Conservation (phyloP, 1,139 yeast species). For the Suhomyces terraborum region DNA sequence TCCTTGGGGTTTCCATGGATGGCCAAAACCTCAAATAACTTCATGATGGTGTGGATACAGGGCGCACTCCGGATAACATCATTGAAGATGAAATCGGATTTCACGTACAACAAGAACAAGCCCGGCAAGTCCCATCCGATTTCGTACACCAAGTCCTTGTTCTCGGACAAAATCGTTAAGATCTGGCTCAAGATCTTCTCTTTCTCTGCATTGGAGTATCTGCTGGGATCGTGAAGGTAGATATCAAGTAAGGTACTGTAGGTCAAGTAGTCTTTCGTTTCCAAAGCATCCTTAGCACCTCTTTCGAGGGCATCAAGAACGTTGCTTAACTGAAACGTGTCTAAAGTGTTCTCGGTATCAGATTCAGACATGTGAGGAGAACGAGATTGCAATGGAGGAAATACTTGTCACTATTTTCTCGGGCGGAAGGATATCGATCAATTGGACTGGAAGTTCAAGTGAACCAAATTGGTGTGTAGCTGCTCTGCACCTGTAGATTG, state of each 20-base stretch:
- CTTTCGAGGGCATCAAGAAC: slow-evolving; percentile 31
- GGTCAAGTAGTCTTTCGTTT: slow-evolving; percentile 62
- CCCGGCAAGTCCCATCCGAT: slow-evolving; percentile 90
- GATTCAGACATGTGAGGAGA: slow-evolving; percentile 17
- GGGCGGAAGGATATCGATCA: too few species aligned
- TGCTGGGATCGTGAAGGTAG: slow-evolving; percentile 49
- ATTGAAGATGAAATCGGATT: slow-evolving; percentile 20
- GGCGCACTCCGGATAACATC: slow-evolving; percentile 35
- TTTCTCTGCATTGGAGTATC: slow-evolving; percentile 53
- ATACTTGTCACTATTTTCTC: too few species aligned
- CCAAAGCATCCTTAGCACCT: slow-evolving; percentile 43
- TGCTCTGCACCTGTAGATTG: too few species aligned
- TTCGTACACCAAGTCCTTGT: slow-evolving; percentile 57
- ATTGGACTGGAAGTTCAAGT: too few species aligned
- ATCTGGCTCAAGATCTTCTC: slow-evolving; percentile 40
- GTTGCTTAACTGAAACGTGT: slow-evolving; percentile 28
- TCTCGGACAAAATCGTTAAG: slow-evolving; percentile 40
- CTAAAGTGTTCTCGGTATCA: slow-evolving; percentile 30
- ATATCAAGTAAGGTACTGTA: slow-evolving; percentile 72
- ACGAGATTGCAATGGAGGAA: too few species aligned
- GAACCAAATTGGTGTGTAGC: too few species aligned
- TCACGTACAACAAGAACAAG: slow-evolving; percentile 52
- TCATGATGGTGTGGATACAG: slow-evolving; percentile 40
- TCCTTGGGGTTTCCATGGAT: slow-evolving; percentile 77
- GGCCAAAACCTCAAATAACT: slow-evolving; percentile 61